phyloP scores from a whole-genome alignment of 1,284 basidiomycete genomes.

The Pseudozyma tsukubaensis region DNA sequence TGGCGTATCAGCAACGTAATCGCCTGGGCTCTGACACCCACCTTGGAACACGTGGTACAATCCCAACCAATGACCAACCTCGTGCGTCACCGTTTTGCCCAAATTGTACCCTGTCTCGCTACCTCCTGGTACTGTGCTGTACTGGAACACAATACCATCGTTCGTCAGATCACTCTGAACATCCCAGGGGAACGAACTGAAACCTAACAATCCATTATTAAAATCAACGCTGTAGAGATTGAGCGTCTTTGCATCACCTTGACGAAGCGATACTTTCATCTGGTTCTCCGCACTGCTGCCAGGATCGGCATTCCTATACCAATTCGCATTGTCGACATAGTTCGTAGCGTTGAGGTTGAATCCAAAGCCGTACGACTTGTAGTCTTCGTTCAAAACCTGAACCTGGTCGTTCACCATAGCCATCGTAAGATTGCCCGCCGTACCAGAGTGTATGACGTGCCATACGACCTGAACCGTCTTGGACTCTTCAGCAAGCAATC shows the following conservation, averaged over 20 bases:
- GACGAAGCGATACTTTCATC: conserved; percentile 73
- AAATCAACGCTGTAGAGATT: conserved; percentile 73
- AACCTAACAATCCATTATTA: conserved; percentile 58
- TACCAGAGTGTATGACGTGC: conserved; percentile 49
- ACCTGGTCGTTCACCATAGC: conserved; percentile 69
- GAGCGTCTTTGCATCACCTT: conserved; percentile 71
- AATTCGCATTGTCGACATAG: conserved; percentile 70
- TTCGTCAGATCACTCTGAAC: conserved; percentile 7
- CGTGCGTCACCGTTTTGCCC: conserved; percentile 74
- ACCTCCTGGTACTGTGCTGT: conserved; percentile 72
- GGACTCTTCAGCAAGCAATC: conserved; percentile 33
- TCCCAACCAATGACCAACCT: conserved; percentile 71
- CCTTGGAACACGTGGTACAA: conserved; percentile 76
- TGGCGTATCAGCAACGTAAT: conserved; percentile 73
- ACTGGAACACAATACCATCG: conserved; percentile 46
- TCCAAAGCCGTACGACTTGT: conserved; percentile 70
- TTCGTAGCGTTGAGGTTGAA: conserved; percentile 72
- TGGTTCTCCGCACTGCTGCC: conserved; percentile 70
- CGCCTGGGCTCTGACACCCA: conserved; percentile 72
- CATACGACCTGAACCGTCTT: conserved; percentile 43
- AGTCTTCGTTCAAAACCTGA: conserved; percentile 73
- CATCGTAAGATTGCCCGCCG: conserved; percentile 24
- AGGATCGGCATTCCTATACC: conserved; percentile 72
- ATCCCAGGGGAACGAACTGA: conserved; percentile 72
- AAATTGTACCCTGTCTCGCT: conserved; percentile 71